phyloP scores from a whole-genome alignment of 441 rosid genomes.

The Adansonia gregorii region DNA sequence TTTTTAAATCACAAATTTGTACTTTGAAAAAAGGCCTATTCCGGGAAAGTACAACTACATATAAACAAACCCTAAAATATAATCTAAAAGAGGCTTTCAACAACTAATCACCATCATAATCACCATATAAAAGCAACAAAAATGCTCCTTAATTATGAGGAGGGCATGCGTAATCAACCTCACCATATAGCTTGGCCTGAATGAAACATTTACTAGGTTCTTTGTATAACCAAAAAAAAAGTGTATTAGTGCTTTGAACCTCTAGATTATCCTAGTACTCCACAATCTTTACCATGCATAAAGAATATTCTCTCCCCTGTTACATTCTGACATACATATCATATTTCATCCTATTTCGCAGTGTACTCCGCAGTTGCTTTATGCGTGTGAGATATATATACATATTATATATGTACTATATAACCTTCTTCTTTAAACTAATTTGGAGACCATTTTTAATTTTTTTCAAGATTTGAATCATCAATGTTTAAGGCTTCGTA shows the following conservation, averaged over 20 bases:
- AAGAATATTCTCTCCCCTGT: background rate
- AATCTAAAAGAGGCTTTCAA: background rate
- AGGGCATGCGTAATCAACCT: conserved; percentile 4
- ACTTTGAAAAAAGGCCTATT: conserved; percentile 8
- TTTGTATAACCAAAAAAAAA: background rate
- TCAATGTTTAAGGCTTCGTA: no score
- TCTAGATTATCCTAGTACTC: conserved; percentile 5
- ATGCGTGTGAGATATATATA: background rate
- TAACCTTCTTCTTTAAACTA: background rate
- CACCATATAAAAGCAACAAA: background rate
- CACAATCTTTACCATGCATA: background rate
- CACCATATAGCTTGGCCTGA: background rate
- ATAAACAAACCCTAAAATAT: background rate
- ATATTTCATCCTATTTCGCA: background rate
- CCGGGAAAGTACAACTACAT: background rate
- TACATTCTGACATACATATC: background rate
- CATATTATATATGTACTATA: background rate
- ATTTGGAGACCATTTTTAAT: background rate
- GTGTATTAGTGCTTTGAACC: conserved; percentile 17
- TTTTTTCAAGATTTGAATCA: no score
- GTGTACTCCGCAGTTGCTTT: background rate
- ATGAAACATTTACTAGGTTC: background rate
- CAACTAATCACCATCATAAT: background rate
- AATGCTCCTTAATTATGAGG: background rate
- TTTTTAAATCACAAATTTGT: background rate